These are phyloP conservation scores for Suaeda aralocaspica DNA, from an alignment of 148 eudicot species.

Conservation along the genomic window DNA sequence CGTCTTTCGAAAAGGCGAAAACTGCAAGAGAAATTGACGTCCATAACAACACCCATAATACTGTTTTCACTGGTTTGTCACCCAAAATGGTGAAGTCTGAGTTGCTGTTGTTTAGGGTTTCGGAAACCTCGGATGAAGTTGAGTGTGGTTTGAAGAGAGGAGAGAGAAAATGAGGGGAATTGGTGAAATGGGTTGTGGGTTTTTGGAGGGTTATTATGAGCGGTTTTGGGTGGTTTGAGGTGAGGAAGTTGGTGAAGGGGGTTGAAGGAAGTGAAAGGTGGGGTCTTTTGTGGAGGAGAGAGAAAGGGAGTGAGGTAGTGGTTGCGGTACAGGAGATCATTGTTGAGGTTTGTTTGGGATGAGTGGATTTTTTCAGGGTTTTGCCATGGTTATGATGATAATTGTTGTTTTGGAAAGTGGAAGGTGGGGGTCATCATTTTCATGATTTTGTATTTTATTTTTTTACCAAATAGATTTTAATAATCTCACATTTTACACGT, in stretches of 20 bases:
- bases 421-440: no score
- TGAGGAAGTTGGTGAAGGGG: not conserved
- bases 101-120: slow-evolving; percentile 4
- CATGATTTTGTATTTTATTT: no score
- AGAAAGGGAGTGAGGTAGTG: slow-evolving; percentile 6
- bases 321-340: slow-evolving; percentile 17
- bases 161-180: slow-evolving; percentile 16
- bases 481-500: no score
- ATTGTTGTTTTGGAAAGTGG: no score
- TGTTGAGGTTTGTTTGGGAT: not conserved
- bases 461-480: no score
- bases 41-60: slow-evolving; percentile 75
- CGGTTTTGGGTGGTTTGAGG: slow-evolving; percentile 23
- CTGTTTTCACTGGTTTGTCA: slow-evolving; percentile 52
- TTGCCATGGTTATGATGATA: not conserved
- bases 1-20: slow-evolving; percentile 70
- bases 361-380: slow-evolving; percentile 1
- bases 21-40: slow-evolving; percentile 68
- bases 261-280: slow-evolving; percentile 10
- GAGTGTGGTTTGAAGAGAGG: slow-evolving; percentile 17
- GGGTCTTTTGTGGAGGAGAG: slow-evolving; percentile 19
- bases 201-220: slow-evolving; percentile 15
- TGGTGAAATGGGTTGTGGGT: slow-evolving; percentile 13
- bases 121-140: slow-evolving; percentile 26
- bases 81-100: slow-evolving; percentile 19